Conservation (phyloP, 306 rosid species). For the Neltuma alba region DNA sequence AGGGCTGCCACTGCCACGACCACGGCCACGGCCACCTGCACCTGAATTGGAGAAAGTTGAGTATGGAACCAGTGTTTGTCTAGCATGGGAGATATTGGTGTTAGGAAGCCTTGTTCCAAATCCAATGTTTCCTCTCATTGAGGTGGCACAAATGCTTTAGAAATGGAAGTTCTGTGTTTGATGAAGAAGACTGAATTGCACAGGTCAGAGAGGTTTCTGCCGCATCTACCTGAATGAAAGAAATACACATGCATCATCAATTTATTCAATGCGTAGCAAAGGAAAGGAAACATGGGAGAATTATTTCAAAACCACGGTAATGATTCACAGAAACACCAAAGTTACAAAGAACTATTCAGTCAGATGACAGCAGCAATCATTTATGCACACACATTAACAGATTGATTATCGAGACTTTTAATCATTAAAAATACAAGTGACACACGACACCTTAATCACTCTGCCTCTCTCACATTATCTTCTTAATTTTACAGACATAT, state of each 20-base stretch:
- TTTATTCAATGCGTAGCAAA: constrained; percentile 2
- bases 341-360: background rate
- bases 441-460: background rate
- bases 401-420: background rate
- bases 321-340: background rate
- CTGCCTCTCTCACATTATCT: background rate
- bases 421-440: background rate
- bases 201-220: constrained; percentile 21
- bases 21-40: constrained; percentile 50
- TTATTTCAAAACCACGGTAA: background rate
- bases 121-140: constrained; percentile 74
- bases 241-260: constrained; percentile 4
- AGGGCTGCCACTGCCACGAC: constrained; percentile 49
- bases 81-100: constrained; percentile 50
- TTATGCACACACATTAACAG: background rate
- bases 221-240: constrained; percentile 36
- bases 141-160: constrained; percentile 10
- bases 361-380: background rate
- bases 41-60: constrained; percentile 60
- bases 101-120: constrained; percentile 56
- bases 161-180: background rate
- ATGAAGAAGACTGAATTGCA: background rate
- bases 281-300: background rate
- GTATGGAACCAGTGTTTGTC: constrained; percentile 54
- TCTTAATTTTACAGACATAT: background rate